Evolutionary conservation across 352 stramenopile genomes (phyloP).

Genomic region (Globisporangium parvum): DNA sequence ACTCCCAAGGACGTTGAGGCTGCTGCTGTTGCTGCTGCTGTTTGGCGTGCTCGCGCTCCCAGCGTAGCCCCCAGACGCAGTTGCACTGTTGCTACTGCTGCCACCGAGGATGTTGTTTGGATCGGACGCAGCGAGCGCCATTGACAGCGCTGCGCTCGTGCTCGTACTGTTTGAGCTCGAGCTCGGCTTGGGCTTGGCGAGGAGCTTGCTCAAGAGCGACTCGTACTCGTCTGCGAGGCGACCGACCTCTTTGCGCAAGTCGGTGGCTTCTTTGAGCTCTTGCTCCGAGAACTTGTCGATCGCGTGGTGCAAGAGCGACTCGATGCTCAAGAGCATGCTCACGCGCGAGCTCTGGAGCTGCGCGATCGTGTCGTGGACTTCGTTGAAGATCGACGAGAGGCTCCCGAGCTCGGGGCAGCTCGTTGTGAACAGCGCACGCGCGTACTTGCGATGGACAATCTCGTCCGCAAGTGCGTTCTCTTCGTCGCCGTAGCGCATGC

Average conservation of each 20-base stretch:
- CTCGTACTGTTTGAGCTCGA: slow-evolving; percentile 22
- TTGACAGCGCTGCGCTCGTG: slow-evolving; percentile 2
- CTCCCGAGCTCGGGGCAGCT: slow-evolving; percentile 62
- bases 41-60: background rate
- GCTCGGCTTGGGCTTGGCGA: slow-evolving; percentile 60
- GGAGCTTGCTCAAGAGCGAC: slow-evolving; percentile 63
- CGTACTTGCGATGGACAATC: slow-evolving; percentile 71
- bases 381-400: slow-evolving; percentile 73
- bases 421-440: slow-evolving; percentile 82
- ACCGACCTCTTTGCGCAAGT: slow-evolving; percentile 62
- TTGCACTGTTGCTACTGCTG: too few relatives aligned
- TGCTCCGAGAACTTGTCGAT: slow-evolving; percentile 66
- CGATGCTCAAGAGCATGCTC: slow-evolving; percentile 78
- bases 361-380: slow-evolving; percentile 76
- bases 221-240: slow-evolving; percentile 80
- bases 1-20: slow-evolving; percentile 4
- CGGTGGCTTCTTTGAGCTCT: slow-evolving; percentile 65
- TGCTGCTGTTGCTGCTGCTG: slow-evolving; percentile 3
- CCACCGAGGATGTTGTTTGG: slow-evolving; percentile 14
- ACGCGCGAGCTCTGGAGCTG: slow-evolving; percentile 80
- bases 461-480: slow-evolving; percentile 68
- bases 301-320: slow-evolving; percentile 62
- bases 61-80: background rate
- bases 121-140: slow-evolving; percentile 8
- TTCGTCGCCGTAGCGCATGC: slow-evolving; percentile 58